Conservation (phyloP, 2,329 filamentous ascomycete species). For the Lecanosticta acicola region DNA sequence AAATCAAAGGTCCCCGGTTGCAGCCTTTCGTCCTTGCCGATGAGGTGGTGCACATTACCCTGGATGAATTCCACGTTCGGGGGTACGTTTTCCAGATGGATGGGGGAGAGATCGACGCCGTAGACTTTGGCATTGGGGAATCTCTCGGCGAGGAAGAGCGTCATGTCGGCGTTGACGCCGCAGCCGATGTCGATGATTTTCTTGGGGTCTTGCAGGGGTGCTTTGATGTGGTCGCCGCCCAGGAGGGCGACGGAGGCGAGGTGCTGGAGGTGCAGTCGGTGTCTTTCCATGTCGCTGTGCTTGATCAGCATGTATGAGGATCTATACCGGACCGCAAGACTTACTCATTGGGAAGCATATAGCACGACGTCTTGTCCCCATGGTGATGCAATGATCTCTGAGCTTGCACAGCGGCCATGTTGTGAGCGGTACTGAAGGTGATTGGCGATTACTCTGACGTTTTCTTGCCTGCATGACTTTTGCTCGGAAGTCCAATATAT, state of each 20-base stretch:
- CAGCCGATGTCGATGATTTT: conserved; percentile 35
- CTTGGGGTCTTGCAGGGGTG: conserved; percentile 1
- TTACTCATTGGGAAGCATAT: background rate
- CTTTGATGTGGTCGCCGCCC: conserved; percentile 5
- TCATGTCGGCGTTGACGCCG: conserved; percentile 32
- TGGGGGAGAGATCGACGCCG: conserved; percentile 9
- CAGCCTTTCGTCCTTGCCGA: conserved; percentile 4
- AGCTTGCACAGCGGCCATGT: background rate
- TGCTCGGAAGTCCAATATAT: background rate
- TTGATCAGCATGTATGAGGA: background rate
- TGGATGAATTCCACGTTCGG: conserved; percentile 9
- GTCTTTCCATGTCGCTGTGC: conserved; percentile 5
- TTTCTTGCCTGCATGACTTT: background rate
- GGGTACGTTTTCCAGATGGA: conserved; percentile 1
- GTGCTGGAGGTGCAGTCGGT: conserved; percentile 9
- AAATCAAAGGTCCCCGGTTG: conserved; percentile 5
- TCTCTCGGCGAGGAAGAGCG: conserved; percentile 17
- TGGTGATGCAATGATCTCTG: background rate
- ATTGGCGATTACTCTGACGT: too few relatives aligned
- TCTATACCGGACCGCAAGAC: background rate
- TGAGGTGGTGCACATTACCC: conserved; percentile 8
- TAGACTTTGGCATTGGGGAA: conserved; percentile 10
- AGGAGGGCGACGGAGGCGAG: conserved; percentile 8
- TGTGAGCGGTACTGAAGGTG: too few relatives aligned
- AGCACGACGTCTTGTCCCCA: background rate